phyloP scores from a whole-genome alignment of 202 grass and related monocot genomes.

The Dendrocalamus latiflorus region DNA sequence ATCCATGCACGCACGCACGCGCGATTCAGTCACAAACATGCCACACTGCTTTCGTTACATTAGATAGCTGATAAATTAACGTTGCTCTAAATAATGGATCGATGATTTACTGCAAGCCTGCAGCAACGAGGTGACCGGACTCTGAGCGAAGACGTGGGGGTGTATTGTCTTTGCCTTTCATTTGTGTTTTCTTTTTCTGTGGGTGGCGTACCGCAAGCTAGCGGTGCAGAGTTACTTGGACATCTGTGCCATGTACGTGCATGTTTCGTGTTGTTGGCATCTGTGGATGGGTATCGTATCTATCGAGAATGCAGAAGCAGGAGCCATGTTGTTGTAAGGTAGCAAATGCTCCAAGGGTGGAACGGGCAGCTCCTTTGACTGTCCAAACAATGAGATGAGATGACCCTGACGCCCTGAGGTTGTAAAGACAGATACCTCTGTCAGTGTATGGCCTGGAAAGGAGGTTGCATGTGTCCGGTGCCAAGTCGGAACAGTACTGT shows the following conservation, averaged over 20 bases:
- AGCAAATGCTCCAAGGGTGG: constrained; percentile 2
- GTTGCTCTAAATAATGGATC: neutral
- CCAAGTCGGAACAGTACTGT: neutral
- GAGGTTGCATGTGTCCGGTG: neutral
- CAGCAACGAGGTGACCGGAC: constrained; percentile 8
- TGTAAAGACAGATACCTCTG: neutral
- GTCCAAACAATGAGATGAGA: constrained; percentile 17
- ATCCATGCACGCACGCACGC: too few species aligned
- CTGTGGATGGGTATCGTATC: too few species aligned
- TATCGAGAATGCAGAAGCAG: too few species aligned
- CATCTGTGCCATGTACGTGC: constrained; percentile 21
- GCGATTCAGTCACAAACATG: neutral
- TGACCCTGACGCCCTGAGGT: neutral
- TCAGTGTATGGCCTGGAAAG: too few species aligned
- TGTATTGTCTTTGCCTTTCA: neutral
- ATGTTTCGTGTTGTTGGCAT: constrained; percentile 10
- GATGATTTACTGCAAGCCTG: neutral
- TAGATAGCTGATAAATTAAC: neutral
- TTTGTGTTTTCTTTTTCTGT: neutral
- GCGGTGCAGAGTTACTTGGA: constrained; percentile 4
- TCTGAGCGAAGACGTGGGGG: neutral
- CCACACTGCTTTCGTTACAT: neutral
- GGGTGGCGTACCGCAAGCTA: neutral
- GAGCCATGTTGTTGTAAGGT: too few species aligned
- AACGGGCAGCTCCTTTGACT: constrained; percentile 31